Evolutionary conservation across 371 early-diverging fungal genomes (phyloP), one percentile per base, ranked within the genome.

Genomic region (Apophysomyces sp.): DNA sequence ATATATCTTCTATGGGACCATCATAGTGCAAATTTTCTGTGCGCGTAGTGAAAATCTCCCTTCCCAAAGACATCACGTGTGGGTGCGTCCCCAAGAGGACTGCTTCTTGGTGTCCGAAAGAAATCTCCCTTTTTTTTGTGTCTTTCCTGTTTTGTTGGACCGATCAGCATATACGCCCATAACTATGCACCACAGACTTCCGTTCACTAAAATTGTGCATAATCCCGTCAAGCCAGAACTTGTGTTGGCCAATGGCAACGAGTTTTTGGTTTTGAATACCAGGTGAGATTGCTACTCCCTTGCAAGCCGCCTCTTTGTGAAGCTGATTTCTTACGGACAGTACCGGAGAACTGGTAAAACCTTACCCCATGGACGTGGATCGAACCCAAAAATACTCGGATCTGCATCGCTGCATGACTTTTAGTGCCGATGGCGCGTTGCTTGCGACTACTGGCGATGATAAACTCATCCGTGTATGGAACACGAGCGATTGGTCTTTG

Each of bases 401-500:
- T 44, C 67, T 71, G n/a, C 84, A 88, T 34, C 78, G 84, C 31
- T 74, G 77, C 16, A 73, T 84, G 44, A 77, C 82, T 6, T 89
- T 88, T 66, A 86, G 80, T 55, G 69, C 72, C 5, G 84, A 88
- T 55, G 91, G 88, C 1, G 56, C 67, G 12, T 81, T 77, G 40
- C 59, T 93, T 55, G 90, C 87, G 8, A 77, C 84, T 5, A 83
- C 84, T 54, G 89, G 88, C n/a, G 86, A 86, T 39, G 88, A 92
- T 66, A 94, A 94, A 73, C 61, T 76, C 40, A 68, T 93, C 37
- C 72, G 77, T 49, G 78, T 92, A 34, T 93, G 90, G 86, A 73
- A 86, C 60, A 84, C 86, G n/a, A 77, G 63, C 3, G 65, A 68
- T 37, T 92, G 92, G 92, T 61, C 73, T 36, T 61, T 78, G 27